Evolutionary conservation across 306 rosid species (phyloP).

Genomic region (Trichosanthes truncata): DNA sequence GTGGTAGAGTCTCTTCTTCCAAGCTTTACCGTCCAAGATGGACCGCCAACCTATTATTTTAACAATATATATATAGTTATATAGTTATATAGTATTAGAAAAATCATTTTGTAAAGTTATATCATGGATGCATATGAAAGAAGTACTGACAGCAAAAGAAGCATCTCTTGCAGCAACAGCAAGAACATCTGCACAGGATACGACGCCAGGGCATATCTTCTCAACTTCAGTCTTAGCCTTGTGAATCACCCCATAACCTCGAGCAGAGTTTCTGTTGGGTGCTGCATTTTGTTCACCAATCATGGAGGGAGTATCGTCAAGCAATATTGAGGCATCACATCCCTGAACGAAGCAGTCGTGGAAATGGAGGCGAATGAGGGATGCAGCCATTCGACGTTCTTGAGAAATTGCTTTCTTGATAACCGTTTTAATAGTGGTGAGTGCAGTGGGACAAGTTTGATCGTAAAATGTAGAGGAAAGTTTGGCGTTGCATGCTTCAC

Average conservation of each 20-base stretch:
- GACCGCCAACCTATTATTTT: slow-evolving; percentile 29
- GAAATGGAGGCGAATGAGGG: slow-evolving; percentile 40
- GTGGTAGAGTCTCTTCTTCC: no score
- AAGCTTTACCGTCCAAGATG: slow-evolving; percentile 33
- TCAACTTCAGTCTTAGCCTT: slow-evolving; percentile 46
- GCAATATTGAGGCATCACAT: slow-evolving; percentile 48
- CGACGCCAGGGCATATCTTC: slow-evolving; percentile 40
- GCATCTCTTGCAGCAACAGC: slow-evolving; percentile 67
- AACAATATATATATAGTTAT: no score
- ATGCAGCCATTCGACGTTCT: slow-evolving; percentile 41
- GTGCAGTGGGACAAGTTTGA: slow-evolving; percentile 43
- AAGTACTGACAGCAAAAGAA: slow-evolving; percentile 26
- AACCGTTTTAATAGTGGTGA: slow-evolving; percentile 24
- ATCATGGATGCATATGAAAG: not conserved
- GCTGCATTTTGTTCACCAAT: slow-evolving; percentile 31
- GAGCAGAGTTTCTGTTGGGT: slow-evolving; percentile 17
- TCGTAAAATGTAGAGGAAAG: slow-evolving; percentile 42
- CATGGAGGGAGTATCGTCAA: slow-evolving; percentile 19
- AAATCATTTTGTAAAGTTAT: not conserved
- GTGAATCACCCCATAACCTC: slow-evolving; percentile 41
- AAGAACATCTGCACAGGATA: slow-evolving; percentile 35
- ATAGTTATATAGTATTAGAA: not conserved
- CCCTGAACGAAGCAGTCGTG: slow-evolving; percentile 52
- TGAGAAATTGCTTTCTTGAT: slow-evolving; percentile 26
- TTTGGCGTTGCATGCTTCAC: slow-evolving; percentile 28